Evolutionary conservation across 2,329 filamentous ascomycete species (phyloP), one percentile per base, ranked within the genome.

Genomic region (Fusarium sp.): DNA sequence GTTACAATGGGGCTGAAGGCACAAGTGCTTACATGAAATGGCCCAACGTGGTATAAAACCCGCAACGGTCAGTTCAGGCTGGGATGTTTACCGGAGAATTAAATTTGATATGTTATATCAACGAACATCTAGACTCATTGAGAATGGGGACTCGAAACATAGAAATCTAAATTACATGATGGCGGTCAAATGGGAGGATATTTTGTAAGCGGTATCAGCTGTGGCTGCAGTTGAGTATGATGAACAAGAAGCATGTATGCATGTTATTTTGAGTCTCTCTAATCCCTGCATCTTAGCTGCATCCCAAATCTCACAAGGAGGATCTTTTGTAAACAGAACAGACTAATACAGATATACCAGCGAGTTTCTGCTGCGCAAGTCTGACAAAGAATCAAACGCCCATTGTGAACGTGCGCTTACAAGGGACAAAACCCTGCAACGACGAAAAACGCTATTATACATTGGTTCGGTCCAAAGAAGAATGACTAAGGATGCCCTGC

Each of bases 21-120:
- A 36, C 53, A 72, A 72, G 69, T 59, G 69, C 69, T 72, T 68
- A 72, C 62, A 68, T 48, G 53, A 22, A n/a, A 72, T 47, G 14
- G 17, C 69, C 63, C 10, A 68, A 70, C 42, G 55, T 36, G 63
- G 69, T n/a, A 59, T 63, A 36, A 63, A 70, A 51, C 60, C 60
- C 68, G 66, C 54, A 55, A 59, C 48, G 35, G 41, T 32, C 35
- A 44, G 24, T 44, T 18, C 30, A 47, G 28, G 30, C 41, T 38
- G 30, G 44, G 32, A 53, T 48, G 32, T 18, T 47, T 39, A 48
- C 35, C 30, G 38, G 50, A 44, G 44, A 67, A 58, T 65, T 65
- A 57, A 57, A 30, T 54, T 41, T 62, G 60, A 11, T 20, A 30
- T 38, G n/a, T 35, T 63, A 32, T 24, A 22, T 30, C n/a, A n/a